phyloP scores from a whole-genome alignment of 148 eudicot species.

The Rhododendron simsii region DNA sequence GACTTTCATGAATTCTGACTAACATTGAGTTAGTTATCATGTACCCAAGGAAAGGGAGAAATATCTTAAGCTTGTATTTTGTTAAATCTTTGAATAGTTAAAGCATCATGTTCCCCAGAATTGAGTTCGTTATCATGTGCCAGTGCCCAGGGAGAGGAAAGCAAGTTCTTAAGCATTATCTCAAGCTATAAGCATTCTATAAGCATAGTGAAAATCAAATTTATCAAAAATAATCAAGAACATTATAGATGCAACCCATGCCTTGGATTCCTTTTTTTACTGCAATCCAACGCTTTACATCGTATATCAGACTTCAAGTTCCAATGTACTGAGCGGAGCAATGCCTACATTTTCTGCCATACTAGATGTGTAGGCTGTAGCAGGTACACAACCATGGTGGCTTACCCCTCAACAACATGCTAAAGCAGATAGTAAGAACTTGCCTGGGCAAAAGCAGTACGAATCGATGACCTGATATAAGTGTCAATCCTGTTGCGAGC shows the following conservation, averaged over 20 bases:
- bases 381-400: background rate
- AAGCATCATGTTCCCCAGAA: background rate
- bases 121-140: background rate
- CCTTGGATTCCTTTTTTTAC: background rate
- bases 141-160: background rate
- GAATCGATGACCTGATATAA: conserved; percentile 94
- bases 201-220: background rate
- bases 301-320: background rate
- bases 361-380: background rate
- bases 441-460: conserved; percentile 99
- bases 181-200: background rate
- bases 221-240: background rate
- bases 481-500: conserved; percentile 91
- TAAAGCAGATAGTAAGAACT: conserved; percentile 22
- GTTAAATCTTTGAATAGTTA: background rate
- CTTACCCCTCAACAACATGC: background rate
- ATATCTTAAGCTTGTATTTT: background rate
- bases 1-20: background rate
- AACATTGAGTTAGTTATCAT: background rate
- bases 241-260: background rate
- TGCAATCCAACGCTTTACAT: background rate
- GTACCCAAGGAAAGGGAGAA: background rate
- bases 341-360: background rate
- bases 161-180: background rate
- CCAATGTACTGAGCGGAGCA: background rate